phyloP scores from a whole-genome alignment of 257 asterid genomes.

The Eucommia ulmoides region DNA sequence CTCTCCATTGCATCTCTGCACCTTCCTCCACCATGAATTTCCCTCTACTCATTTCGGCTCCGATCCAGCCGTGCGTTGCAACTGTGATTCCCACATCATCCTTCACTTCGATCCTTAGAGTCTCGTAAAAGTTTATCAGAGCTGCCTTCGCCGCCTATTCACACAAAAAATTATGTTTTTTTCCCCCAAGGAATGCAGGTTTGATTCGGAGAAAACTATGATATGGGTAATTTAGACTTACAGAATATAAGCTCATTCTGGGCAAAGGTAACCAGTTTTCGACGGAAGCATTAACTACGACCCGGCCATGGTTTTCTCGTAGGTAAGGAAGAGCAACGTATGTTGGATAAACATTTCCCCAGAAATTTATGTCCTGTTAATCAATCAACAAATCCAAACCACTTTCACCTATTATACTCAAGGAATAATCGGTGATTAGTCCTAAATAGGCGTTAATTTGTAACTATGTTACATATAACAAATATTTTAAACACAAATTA shows the following conservation, averaged over 20 bases:
- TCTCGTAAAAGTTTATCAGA: slow-evolving; percentile 69
- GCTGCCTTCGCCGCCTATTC: slow-evolving; percentile 82
- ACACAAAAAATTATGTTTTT: neutral
- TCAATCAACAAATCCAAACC: too few relatives aligned
- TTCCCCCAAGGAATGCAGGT: too few relatives aligned
- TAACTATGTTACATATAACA: too few relatives aligned
- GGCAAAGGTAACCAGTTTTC: slow-evolving; percentile 93
- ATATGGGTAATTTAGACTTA: too few relatives aligned
- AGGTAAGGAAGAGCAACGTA: slow-evolving; percentile 77
- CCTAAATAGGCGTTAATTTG: too few relatives aligned
- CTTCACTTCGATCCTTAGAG: slow-evolving; percentile 66
- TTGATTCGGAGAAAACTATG: too few relatives aligned
- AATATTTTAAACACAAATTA: too few relatives aligned
- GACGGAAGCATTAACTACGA: slow-evolving; percentile 75
- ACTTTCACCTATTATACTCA: too few relatives aligned
- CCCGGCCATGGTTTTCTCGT: slow-evolving; percentile 54
- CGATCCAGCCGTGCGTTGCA: slow-evolving; percentile 89
- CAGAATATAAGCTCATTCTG: slow-evolving; percentile 89
- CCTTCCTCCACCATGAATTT: slow-evolving; percentile 86
- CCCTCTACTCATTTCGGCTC: slow-evolving; percentile 66
- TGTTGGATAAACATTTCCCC: slow-evolving; percentile 96
- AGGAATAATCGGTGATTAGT: too few relatives aligned
- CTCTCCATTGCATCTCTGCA: slow-evolving; percentile 96
- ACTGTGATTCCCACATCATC: slow-evolving; percentile 70
- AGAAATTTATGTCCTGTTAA: slow-evolving; percentile 78